Conservation (phyloP, 805 yeast genomes). For the Wickerhamiella slavikovae region DNA sequence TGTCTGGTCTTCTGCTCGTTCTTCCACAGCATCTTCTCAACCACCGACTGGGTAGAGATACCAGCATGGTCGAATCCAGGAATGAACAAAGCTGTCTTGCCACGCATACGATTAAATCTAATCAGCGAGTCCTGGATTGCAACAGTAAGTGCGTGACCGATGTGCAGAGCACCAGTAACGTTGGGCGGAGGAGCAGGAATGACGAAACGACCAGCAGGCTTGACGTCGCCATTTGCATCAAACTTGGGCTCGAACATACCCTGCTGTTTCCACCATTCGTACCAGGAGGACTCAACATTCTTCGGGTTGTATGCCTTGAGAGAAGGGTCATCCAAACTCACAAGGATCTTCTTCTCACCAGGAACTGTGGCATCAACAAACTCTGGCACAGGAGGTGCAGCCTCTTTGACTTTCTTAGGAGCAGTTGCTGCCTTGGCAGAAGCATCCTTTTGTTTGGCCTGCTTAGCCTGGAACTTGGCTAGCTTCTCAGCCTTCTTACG, state of each 20-base stretch:
- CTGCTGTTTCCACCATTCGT: conserved; percentile 85
- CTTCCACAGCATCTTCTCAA: conserved; percentile 88
- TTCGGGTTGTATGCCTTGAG: conserved; percentile 85
- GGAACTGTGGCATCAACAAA: conserved; percentile 64
- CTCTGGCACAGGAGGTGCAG: conserved; percentile 63
- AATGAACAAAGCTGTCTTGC: conserved; percentile 74
- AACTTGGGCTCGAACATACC: conserved; percentile 80
- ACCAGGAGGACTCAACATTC: conserved; percentile 93
- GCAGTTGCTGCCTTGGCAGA: conserved; percentile 19
- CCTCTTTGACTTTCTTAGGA: conserved; percentile 35
- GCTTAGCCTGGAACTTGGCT: conserved; percentile 69
- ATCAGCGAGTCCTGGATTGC: conserved; percentile 85
- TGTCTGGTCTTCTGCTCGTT: conserved; percentile 77
- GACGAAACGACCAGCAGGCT: conserved; percentile 67
- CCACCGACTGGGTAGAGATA: conserved; percentile 95
- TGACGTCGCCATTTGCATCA: conserved; percentile 46
- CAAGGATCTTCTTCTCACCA: conserved; percentile 80
- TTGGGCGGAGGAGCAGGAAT: conserved; percentile 99
- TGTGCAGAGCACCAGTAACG: conserved; percentile 95
- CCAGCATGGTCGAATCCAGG: conserved; percentile 99
- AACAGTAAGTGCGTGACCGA: conserved; percentile 94
- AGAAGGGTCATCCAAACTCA: conserved; percentile 78
- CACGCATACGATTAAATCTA: conserved; percentile 92
- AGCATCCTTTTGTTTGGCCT: conserved; percentile 36
- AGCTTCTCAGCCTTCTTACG: conserved; percentile 72